Evolutionary conservation across 2,329 filamentous ascomycete genomes (phyloP).

Genomic region (Penicillium sp.): DNA sequence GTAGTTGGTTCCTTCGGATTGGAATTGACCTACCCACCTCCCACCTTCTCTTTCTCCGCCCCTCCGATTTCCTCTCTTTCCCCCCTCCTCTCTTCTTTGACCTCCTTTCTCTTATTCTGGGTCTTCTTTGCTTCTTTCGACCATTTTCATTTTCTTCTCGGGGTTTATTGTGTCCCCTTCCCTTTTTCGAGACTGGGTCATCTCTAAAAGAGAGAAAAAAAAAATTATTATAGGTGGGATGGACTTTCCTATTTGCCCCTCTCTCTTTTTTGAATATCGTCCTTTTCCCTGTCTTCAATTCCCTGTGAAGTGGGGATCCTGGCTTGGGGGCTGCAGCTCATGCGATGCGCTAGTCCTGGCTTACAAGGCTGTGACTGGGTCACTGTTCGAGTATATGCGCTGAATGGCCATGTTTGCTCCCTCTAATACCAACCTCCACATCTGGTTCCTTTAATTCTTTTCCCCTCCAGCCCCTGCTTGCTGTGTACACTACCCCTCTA

Average conservation of each 20-base stretch:
- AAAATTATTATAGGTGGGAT: slow-evolving; percentile 16
- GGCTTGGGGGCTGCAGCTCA: slow-evolving; percentile 3
- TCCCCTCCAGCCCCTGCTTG: background rate
- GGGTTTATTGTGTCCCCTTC: background rate
- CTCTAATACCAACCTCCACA: background rate
- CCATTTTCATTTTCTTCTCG: background rate
- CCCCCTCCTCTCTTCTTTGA: slow-evolving; percentile 7
- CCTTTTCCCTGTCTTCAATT: background rate
- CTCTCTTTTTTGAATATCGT: background rate
- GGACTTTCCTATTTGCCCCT: slow-evolving; percentile 2
- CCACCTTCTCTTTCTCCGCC: slow-evolving; percentile 2
- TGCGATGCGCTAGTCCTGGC: slow-evolving; percentile 1
- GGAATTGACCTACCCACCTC: slow-evolving; percentile 3
- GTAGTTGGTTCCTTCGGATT: background rate
- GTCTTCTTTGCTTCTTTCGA: slow-evolving; percentile 1
- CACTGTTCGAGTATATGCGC: background rate
- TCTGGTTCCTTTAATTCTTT: background rate
- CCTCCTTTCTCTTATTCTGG: background rate
- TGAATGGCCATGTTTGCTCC: slow-evolving; percentile 1
- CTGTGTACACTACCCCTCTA: background rate
- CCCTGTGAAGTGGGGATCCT: background rate
- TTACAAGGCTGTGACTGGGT: slow-evolving; percentile 2
- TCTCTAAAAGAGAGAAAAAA: background rate
- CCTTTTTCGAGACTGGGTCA: background rate
- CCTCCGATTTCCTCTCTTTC: slow-evolving; percentile 8